Base-by-base conservation (phyloP, 768 basidiomycete species). In the Suillus subalutaceus region DNA sequence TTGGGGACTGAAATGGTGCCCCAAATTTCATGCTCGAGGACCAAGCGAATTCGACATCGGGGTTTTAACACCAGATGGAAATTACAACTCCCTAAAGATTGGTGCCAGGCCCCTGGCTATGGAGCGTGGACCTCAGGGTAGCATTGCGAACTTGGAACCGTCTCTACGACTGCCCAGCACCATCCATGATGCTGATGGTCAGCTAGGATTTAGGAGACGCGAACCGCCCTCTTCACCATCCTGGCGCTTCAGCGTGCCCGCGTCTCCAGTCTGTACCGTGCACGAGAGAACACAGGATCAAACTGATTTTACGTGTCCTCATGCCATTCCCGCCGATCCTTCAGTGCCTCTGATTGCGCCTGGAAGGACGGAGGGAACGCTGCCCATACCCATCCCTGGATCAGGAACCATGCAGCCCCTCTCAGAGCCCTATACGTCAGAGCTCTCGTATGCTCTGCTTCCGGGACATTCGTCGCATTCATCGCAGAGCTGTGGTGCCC, bases 1-100 rank as follows among this genome's bases (percentile, higher is more conserved):
- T 64, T 78, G 77, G 77, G 77, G 77, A 65, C 73, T 75, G 63
- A 72, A 75, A 40, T 76, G 75, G 75, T 63, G 70, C 38, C 63
- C 67, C 18, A 67, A 72, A 63, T 70, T 66, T 67, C 50, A 48
- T 63, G 70, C 75, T 59, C 67, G 61, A 43, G 72, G 75, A 18
- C 73, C 75, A 38, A 77, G 75, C 43, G 55, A 68, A 43, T 60
- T 43, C 30, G 59, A 60, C 41, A 7, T 60, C 20, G 59, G 59
- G 30, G 12, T 60, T 13, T 43, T 60, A 20, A 43, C 59, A 32
- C 41, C 41, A 8, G 59, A 60, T 60, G 59, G 59, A 43, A 60
- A 43, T 13, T 60, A 60, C 30, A 30, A 7, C 18, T 60, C 59
- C 30, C 10, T 60, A 13, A 60, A 60, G 30, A 13, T 37, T n/a